Evolutionary conservation across 2,329 filamentous ascomycete species (phyloP).

Genomic region (Epichloe sp.): DNA sequence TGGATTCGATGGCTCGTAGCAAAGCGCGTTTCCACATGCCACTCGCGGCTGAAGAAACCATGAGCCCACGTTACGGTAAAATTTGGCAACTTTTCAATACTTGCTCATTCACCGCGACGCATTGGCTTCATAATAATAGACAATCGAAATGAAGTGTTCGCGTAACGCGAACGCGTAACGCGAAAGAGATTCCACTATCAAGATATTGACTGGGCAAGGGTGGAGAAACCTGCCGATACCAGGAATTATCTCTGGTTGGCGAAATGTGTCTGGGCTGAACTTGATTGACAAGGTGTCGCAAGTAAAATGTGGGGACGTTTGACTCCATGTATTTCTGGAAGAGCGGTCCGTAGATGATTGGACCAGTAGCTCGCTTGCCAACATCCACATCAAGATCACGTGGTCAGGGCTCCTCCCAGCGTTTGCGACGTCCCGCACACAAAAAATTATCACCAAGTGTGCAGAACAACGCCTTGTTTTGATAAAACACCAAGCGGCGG

Average conservation of each 20-base stretch:
- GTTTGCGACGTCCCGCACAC: constrained; percentile 19
- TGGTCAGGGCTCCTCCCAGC: constrained; percentile 22
- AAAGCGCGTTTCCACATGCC: background rate
- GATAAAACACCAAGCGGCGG: constrained; percentile 28
- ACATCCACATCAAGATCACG: constrained; percentile 15
- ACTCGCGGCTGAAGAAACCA: background rate
- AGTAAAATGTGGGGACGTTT: background rate
- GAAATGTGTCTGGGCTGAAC: background rate
- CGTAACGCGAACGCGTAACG: background rate
- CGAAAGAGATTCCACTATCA: background rate
- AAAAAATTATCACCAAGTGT: constrained; percentile 23
- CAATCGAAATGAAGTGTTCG: background rate
- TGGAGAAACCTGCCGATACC: background rate
- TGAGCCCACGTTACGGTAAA: background rate
- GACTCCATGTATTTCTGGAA: background rate
- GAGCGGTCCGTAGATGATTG: background rate
- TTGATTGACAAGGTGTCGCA: background rate
- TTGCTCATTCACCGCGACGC: background rate
- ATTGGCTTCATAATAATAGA: background rate
- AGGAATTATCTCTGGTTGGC: background rate
- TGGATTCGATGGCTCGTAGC: background rate
- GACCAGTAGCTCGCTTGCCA: constrained; percentile 5
- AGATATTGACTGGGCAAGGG: background rate
- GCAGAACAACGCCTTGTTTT: constrained; percentile 15
- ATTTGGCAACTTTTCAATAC: background rate